phyloP scores from a whole-genome alignment of 805 yeast species.

The Schwanniomyces sp. region DNA sequence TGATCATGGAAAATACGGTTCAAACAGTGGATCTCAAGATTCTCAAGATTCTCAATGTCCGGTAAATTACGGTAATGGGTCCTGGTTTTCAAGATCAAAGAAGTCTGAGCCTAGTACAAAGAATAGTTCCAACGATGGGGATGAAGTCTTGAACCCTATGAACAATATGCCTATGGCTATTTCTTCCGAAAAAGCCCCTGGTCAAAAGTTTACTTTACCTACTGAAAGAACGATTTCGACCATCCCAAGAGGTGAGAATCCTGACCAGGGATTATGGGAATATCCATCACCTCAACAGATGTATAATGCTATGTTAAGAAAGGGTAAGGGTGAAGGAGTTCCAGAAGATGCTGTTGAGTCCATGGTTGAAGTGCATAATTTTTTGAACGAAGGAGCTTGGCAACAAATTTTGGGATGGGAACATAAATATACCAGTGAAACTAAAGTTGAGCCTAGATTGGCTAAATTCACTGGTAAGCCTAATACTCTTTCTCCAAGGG shows the following conservation, averaged over 20 bases:
- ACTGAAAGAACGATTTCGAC: constrained; percentile 80
- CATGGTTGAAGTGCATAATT: constrained; percentile 97
- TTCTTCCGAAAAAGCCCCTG: constrained; percentile 68
- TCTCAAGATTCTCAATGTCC: constrained; percentile 25
- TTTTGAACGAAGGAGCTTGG: constrained; percentile 98
- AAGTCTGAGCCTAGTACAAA: constrained; percentile 12
- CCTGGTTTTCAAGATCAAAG: constrained; percentile 17
- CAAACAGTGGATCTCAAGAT: neutral
- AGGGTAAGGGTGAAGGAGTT: constrained; percentile 84
- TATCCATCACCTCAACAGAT: constrained; percentile 99
- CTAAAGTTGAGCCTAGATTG: constrained; percentile 69
- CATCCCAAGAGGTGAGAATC: constrained; percentile 78
- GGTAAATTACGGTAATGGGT: constrained; percentile 24
- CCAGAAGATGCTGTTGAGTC: constrained; percentile 95
- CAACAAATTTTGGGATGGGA: constrained; percentile 93
- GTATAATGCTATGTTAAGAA: constrained; percentile 96
- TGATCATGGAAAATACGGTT: constrained; percentile 22
- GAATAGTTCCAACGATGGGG: constrained; percentile 19
- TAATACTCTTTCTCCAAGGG: constrained; percentile 82
- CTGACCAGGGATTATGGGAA: constrained; percentile 85
- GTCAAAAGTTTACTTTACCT: constrained; percentile 76
- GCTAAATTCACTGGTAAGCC: constrained; percentile 91
- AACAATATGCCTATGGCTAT: constrained; percentile 85
- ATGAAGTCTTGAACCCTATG: constrained; percentile 63
- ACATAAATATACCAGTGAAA: constrained; percentile 55